These are phyloP conservation scores for Suillus brevipes DNA, from an alignment of 768 basidiomycete genomes.

Conservation along the genomic window DNA sequence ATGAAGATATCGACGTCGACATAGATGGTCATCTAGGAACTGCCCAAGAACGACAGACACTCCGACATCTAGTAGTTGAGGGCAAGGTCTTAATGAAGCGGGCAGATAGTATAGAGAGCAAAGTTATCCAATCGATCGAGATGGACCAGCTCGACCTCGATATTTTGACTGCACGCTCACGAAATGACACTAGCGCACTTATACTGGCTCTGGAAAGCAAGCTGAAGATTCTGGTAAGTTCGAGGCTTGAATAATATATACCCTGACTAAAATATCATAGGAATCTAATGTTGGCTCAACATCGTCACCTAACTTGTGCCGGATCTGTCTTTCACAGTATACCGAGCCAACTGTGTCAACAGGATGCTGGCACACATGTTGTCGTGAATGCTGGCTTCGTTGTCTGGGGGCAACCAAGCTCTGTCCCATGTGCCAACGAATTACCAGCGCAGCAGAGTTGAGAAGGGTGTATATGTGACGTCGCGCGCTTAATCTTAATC, in stretches of 20 bases:
- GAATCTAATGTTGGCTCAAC: neutral
- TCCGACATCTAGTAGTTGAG: conserved; percentile 55
- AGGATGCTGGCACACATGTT: conserved; percentile 88
- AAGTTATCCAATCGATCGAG: conserved; percentile 43
- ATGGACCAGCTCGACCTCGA: conserved; percentile 48
- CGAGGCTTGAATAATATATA: neutral
- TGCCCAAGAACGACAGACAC: conserved; percentile 34
- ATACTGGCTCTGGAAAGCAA: conserved; percentile 62
- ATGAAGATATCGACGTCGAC: conserved; percentile 45
- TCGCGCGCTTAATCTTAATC: neutral
- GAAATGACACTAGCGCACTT: conserved; percentile 48
- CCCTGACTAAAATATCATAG: neutral
- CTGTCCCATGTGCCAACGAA: conserved; percentile 87
- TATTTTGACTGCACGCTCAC: conserved; percentile 48
- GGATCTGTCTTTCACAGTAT: conserved; percentile 80
- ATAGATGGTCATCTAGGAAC: conserved; percentile 23
- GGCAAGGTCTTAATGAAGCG: conserved; percentile 38
- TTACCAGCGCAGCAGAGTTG: conserved; percentile 74
- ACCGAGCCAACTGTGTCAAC: conserved; percentile 78
- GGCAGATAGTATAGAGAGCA: conserved; percentile 34
- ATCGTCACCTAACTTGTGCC: conserved; percentile 56
- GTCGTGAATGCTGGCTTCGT: conserved; percentile 80
- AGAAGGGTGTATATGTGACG: conserved; percentile 71
- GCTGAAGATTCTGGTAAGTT: conserved; percentile 53
- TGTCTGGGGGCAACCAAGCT: conserved; percentile 80